Conservation (phyloP, 306 rosid species). For the Cotoneaster glaucophyllus region DNA sequence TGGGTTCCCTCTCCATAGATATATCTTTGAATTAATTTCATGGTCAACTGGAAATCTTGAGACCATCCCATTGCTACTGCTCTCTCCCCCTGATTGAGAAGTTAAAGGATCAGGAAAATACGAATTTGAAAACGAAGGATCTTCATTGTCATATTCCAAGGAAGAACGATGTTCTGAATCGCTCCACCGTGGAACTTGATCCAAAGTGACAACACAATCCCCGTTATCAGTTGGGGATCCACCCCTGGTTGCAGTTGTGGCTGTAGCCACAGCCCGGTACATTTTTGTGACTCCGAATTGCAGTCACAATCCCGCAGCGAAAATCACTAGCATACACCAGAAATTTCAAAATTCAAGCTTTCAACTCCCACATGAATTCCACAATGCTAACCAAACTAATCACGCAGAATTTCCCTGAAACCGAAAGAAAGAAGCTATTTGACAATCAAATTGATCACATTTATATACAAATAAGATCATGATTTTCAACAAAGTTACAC, state of each 20-base stretch:
- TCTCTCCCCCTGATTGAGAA: slow-evolving; percentile 36
- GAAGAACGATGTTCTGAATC: slow-evolving; percentile 71
- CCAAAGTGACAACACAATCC: slow-evolving; percentile 69
- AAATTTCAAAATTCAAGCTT: slow-evolving; percentile 15
- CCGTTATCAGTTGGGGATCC: slow-evolving; percentile 61
- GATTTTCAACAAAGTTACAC: neutral
- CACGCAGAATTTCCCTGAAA: slow-evolving; percentile 24
- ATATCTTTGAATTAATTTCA: slow-evolving; percentile 75
- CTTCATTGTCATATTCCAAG: slow-evolving; percentile 49
- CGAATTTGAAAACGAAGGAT: slow-evolving; percentile 53
- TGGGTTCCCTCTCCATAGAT: slow-evolving; percentile 92
- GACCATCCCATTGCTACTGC: slow-evolving; percentile 36
- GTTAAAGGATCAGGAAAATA: slow-evolving; percentile 77
- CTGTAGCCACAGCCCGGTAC: slow-evolving; percentile 68
- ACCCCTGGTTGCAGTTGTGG: slow-evolving; percentile 42
- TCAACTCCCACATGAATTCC: slow-evolving; percentile 13
- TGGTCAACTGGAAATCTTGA: slow-evolving; percentile 83
- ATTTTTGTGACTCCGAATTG: slow-evolving; percentile 36
- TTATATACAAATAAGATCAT: neutral
- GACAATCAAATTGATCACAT: neutral
- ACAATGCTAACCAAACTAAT: slow-evolving; percentile 12
- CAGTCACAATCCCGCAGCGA: slow-evolving; percentile 24
- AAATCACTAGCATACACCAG: slow-evolving; percentile 23
- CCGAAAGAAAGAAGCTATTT: neutral
- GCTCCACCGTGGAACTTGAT: slow-evolving; percentile 92